These are phyloP conservation scores for Candida ponderosae DNA, from an alignment of 805 yeast genomes.

Conservation along the genomic window DNA sequence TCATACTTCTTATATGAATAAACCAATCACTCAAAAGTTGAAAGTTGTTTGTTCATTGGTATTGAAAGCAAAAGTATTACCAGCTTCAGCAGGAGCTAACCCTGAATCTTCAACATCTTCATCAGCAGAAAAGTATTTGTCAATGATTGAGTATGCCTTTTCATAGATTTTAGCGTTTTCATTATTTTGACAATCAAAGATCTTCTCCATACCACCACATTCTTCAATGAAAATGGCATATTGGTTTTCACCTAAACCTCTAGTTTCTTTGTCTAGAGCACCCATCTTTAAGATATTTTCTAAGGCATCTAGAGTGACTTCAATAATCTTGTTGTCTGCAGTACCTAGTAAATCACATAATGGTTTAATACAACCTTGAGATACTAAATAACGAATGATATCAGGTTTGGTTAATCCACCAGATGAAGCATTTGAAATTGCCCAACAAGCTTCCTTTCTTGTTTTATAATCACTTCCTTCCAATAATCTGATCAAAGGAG, in stretches of 20 bases:
- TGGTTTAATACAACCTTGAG: constrained; percentile 96
- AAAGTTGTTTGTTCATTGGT: constrained; percentile 41
- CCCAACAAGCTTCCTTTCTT: constrained; percentile 99
- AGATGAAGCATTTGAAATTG: constrained; percentile 93
- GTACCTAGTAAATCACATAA: constrained; percentile 84
- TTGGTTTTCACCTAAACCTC: constrained; percentile 64
- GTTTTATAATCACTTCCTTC: constrained; percentile 89
- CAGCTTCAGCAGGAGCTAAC: constrained; percentile 68
- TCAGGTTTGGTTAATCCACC: constrained; percentile 92
- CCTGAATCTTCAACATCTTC: constrained; percentile 69
- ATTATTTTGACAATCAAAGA: constrained; percentile 85
- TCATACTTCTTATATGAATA: neutral
- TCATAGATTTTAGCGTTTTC: constrained; percentile 88
- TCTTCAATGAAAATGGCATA: constrained; percentile 92
- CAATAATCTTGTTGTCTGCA: constrained; percentile 87
- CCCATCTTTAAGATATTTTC: constrained; percentile 93
- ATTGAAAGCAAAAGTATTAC: constrained; percentile 86
- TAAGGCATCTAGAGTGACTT: constrained; percentile 90
- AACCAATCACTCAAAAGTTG: constrained; percentile 10
- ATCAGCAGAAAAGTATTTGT: constrained; percentile 82
- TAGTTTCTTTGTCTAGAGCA: constrained; percentile 79
- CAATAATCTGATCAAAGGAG: constrained; percentile 77
- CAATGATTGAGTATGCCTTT: constrained; percentile 85
- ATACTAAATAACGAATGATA: constrained; percentile 85
- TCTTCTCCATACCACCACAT: constrained; percentile 97